Base-by-base conservation (phyloP, 1,139 yeast species). In the Suhomyces yuchorum region DNA sequence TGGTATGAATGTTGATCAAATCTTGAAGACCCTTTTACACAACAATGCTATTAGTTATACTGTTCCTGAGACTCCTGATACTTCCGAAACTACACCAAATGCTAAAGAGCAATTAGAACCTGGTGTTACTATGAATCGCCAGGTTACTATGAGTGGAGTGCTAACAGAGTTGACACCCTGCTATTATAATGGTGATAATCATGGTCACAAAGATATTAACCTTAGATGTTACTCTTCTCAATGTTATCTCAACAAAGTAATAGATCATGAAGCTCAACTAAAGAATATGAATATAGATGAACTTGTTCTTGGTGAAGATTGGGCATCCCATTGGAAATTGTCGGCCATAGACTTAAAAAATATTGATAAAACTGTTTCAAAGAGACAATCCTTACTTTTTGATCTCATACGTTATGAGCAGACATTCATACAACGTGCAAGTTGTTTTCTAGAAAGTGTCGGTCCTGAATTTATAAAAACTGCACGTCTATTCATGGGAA, bases 311-410 rank as follows among this genome's bases (percentile, higher is more conserved):
- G 78, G 72, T 8, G 77, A 71, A 36, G 86, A 86, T 56, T 88
- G 96, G 96, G 84, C 87, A 0, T 77, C 83, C 11, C 88, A 83
- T 60, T 88, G 95, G 92, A 77, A 81, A 46, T 57, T 87, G 23
- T 73, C 84, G 0, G 78, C 80, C 3, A 83, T 79, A 17, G 85
- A 82, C 43, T 61, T 87, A 32, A 67, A 75, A 11, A 79, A 75
- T 34, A 70, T 84, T 12, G 85, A 81, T 49, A 80, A 79, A 24
- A 69, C 68, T 9, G 80, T 82, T 44, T 73, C 85, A 9, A 83
- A 82, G 58, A 75, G 85, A 35, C 96, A 90, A 61, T 85, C 89
- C 45, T 82, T 85, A 43, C 79, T 89, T 5, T 92, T 87, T 64
- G 96, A 90, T 61, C 68, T 89, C 41, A 80, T 90, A 32, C 75